Conservation (phyloP, 2,329 filamentous ascomycete species). For the Penicillium sp. region DNA sequence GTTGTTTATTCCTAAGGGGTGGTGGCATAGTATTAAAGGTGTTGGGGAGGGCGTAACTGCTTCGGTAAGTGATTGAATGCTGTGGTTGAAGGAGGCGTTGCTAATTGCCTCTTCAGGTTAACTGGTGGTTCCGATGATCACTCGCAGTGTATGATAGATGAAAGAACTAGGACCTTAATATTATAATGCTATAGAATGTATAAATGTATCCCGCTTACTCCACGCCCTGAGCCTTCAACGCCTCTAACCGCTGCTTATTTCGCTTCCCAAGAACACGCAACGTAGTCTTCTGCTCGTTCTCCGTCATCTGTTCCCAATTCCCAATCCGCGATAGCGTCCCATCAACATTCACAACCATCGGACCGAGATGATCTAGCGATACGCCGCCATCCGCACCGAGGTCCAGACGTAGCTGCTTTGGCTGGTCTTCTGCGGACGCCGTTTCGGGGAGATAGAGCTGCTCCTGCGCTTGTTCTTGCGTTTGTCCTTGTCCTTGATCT, state of each 20-base stretch:
- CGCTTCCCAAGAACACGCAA: slow-evolving; percentile 69
- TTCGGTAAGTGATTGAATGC: slow-evolving; percentile 51
- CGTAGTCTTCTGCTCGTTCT: slow-evolving; percentile 69
- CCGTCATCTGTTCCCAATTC: slow-evolving; percentile 75
- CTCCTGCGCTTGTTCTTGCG: slow-evolving; percentile 13
- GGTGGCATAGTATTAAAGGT: slow-evolving; percentile 85
- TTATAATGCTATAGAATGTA: no score
- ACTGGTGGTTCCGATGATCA: slow-evolving; percentile 78
- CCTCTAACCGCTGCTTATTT: slow-evolving; percentile 66
- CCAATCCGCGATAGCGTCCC: slow-evolving; percentile 71
- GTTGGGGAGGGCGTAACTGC: slow-evolving; percentile 61
- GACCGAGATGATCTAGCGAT: slow-evolving; percentile 70
- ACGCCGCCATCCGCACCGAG: slow-evolving; percentile 49
- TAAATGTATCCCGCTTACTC: no score
- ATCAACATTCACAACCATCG: slow-evolving; percentile 74
- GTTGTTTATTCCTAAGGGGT: slow-evolving; percentile 78
- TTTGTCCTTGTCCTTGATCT: no score
- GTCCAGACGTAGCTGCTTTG: slow-evolving; percentile 83
- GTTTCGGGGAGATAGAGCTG: slow-evolving; percentile 62
- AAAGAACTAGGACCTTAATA: no score
- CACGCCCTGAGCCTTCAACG: slow-evolving; percentile 48
- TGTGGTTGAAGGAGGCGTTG: neutral
- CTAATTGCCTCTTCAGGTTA: slow-evolving; percentile 50
- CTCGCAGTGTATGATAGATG: neutral
- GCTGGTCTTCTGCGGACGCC: slow-evolving; percentile 69